phyloP scores from a whole-genome alignment of 148 eudicot genomes.

The Chenopodium formosanum region DNA sequence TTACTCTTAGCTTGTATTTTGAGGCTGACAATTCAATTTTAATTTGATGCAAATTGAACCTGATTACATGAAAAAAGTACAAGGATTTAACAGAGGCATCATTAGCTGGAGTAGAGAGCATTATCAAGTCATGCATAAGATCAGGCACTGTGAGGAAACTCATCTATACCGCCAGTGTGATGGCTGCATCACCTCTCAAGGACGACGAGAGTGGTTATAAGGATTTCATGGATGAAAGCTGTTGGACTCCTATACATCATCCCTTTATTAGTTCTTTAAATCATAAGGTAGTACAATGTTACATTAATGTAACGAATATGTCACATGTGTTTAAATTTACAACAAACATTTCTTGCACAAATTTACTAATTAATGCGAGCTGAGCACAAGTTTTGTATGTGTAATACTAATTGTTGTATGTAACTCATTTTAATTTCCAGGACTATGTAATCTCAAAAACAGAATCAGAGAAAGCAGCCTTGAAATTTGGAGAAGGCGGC shows the following conservation, averaged over 20 bases:
- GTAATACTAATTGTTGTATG: neutral
- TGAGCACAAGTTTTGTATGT: too few species aligned
- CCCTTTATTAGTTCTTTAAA: neutral
- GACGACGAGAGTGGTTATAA: conserved; percentile 42
- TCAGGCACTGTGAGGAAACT: conserved; percentile 54
- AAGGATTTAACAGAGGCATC: conserved; percentile 42
- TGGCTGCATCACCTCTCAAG: conserved; percentile 53
- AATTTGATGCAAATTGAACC: neutral
- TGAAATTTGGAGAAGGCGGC: conserved; percentile 18
- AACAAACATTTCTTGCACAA: too few species aligned
- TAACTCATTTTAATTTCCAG: conserved; percentile 18
- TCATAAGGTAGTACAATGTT: neutral
- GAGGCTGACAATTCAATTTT: too few species aligned
- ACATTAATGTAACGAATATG: too few species aligned
- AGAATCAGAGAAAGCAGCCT: conserved; percentile 42
- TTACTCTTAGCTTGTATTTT: too few species aligned
- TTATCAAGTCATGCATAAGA: conserved; percentile 35
- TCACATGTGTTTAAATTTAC: too few species aligned
- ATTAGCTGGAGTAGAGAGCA: conserved; percentile 38
- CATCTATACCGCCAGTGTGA: conserved; percentile 50
- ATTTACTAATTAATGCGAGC: too few species aligned
- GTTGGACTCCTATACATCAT: conserved; percentile 61
- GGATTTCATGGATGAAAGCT: conserved; percentile 45
- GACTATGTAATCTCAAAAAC: conserved; percentile 44
- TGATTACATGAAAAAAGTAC: conserved; percentile 22